Conservation (phyloP, 257 asterid genomes). For the Plantago major region DNA sequence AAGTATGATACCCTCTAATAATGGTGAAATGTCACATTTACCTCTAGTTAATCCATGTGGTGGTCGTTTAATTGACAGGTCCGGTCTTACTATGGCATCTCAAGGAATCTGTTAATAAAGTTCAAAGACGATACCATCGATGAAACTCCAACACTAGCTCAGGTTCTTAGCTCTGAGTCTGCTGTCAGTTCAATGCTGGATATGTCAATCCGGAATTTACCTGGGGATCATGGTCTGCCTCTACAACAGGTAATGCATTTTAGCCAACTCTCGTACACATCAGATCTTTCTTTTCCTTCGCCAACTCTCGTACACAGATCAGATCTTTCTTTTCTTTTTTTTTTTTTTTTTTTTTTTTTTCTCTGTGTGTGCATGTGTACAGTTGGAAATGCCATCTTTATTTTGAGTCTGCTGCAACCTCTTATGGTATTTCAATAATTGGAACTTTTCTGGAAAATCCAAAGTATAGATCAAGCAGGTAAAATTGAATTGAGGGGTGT, state of each 20-base stretch:
- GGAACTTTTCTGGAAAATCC: too few relatives aligned
- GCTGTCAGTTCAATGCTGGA: slow-evolving; percentile 93
- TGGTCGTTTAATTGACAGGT: slow-evolving; percentile 47
- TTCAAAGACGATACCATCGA: slow-evolving; percentile 89
- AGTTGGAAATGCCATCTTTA: too few relatives aligned
- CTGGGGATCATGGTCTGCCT: slow-evolving; percentile 94
- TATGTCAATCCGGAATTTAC: slow-evolving; percentile 78
- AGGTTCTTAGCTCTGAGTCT: slow-evolving; percentile 85
- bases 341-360: too few relatives aligned
- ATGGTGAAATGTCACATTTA: not conserved
- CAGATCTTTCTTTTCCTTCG: too few relatives aligned
- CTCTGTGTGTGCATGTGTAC: too few relatives aligned
- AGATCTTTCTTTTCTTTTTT: too few relatives aligned
- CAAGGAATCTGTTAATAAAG: slow-evolving; percentile 82
- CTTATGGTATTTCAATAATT: too few relatives aligned
- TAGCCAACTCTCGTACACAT: too few relatives aligned
- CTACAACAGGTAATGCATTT: slow-evolving; percentile 68
- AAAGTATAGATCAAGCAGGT: too few relatives aligned
- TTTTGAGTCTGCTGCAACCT: too few relatives aligned
- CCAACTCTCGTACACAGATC: too few relatives aligned
- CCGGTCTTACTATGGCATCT: slow-evolving; percentile 81
- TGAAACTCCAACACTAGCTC: slow-evolving; percentile 82
- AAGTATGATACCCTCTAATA: slow-evolving; percentile 1
- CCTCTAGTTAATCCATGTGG: slow-evolving; percentile 5
- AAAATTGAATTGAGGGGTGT: too few relatives aligned